phyloP scores from a whole-genome alignment of 1,284 basidiomycete genomes.

The Leccinum angustisporum region DNA sequence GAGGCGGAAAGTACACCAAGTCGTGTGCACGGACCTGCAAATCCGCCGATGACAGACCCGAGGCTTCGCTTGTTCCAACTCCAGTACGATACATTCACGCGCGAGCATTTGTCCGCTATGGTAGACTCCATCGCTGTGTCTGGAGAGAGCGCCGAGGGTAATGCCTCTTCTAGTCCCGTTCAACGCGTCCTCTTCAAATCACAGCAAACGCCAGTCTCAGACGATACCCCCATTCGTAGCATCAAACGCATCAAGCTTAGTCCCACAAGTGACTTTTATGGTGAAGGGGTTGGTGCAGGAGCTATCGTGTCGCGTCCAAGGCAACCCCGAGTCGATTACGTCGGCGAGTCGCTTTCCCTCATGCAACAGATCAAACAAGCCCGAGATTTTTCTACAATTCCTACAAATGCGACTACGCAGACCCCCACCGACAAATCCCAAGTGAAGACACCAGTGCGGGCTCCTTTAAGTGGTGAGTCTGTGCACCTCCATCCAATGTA shows the following conservation, averaged over 20 bases:
- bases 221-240: slow-evolving; percentile 57
- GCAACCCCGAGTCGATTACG: slow-evolving; percentile 57
- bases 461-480: slow-evolving; percentile 18
- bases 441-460: neutral
- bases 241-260: slow-evolving; percentile 77
- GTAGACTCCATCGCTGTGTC: slow-evolving; percentile 86
- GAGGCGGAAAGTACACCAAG: slow-evolving; percentile 57
- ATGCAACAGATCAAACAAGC: slow-evolving; percentile 77
- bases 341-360: slow-evolving; percentile 67
- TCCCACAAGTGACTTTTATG: slow-evolving; percentile 53
- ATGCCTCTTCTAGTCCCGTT: slow-evolving; percentile 43
- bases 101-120: slow-evolving; percentile 87
- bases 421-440: slow-evolving; percentile 21
- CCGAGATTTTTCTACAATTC: slow-evolving; percentile 73
- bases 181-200: slow-evolving; percentile 44
- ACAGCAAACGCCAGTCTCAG: slow-evolving; percentile 39
- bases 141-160: slow-evolving; percentile 42
- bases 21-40: slow-evolving; percentile 33
- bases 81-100: slow-evolving; percentile 91
- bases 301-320: slow-evolving; percentile 50
- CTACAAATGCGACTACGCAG: slow-evolving; percentile 48
- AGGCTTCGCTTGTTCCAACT: slow-evolving; percentile 82
- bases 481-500: neutral
- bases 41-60: slow-evolving; percentile 60
- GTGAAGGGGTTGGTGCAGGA: slow-evolving; percentile 44